A percentile compares a stretch with the other conserved stretches of the same genome.
phyloP scores from a whole-genome alignment of 768 basidiomycete genomes.

The Chlorophyllum brunneum region DNA sequence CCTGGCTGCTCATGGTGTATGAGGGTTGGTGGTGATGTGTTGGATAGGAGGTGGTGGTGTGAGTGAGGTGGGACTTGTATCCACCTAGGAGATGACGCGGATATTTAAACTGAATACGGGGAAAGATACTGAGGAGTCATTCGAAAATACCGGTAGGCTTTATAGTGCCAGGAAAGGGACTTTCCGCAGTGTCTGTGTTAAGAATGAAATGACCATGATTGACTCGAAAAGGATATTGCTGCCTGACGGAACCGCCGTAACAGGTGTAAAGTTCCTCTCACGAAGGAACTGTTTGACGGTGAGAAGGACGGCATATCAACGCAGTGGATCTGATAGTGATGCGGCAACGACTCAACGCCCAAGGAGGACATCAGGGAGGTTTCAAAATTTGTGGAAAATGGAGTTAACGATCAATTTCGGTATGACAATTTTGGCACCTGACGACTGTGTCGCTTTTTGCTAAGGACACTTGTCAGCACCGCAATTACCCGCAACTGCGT shows the following conservation, averaged over 20 bases:
- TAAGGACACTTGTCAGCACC: slow-evolving; percentile 13
- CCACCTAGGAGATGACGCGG: slow-evolving; percentile 6
- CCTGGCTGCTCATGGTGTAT: slow-evolving; percentile 34
- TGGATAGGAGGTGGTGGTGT: not conserved
- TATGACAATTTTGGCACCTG: slow-evolving; percentile 20
- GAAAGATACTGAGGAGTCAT: slow-evolving; percentile 32
- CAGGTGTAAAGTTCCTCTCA: slow-evolving; percentile 21
- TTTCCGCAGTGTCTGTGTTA: slow-evolving; percentile 29
- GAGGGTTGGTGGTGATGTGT: not conserved
- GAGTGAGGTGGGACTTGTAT: slow-evolving; percentile 13
- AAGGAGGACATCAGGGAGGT: slow-evolving; percentile 30
- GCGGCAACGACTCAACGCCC: slow-evolving; percentile 33
- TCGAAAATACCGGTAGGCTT: slow-evolving; percentile 18
- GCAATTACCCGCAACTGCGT: slow-evolving; percentile 16
- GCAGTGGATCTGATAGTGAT: slow-evolving; percentile 34
- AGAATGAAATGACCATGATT: slow-evolving; percentile 32
- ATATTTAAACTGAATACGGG: slow-evolving; percentile 10
- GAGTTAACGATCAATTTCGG: slow-evolving; percentile 23
- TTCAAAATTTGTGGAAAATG: slow-evolving; percentile 30
- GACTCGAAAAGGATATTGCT: slow-evolving; percentile 35
- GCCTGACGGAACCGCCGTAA: slow-evolving; percentile 25
- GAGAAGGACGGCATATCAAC: slow-evolving; percentile 21
- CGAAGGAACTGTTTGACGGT: slow-evolving; percentile 24
- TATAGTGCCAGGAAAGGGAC: slow-evolving; percentile 28
- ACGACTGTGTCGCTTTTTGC: slow-evolving; percentile 13